Evolutionary conservation across 2,329 filamentous ascomycete species (phyloP), one percentile per base, ranked within the genome.

Genomic region (Pseudogymnoascus sp.): DNA sequence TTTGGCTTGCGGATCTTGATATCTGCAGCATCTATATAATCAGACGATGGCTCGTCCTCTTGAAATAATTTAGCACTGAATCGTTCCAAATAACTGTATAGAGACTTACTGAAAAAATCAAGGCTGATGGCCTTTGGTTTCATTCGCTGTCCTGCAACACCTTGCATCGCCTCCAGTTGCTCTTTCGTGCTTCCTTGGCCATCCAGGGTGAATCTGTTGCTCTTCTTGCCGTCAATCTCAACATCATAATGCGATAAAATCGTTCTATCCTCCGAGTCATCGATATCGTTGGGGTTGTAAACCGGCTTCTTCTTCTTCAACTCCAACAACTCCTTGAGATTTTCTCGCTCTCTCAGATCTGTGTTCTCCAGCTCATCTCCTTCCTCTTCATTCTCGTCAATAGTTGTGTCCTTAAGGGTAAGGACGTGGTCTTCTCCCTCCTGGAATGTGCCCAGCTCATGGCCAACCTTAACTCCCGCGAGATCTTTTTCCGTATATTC

Each of bases 1-100:
- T 96, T 97, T 0, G 91, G 88, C 74, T 96, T 99, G 77, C 92
- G 95, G 66, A 97, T 83, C 75, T 97, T 99, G 71, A 97, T 84
- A 68, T 94, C 88, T 1, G 89, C 90, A 14, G 88, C 78, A 65
- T 96, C 91, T 66, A 95, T 80, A 73, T 99, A 99, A 73, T 99
- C 94, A 16, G 92, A 96, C 14, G 84, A 78, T 1, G 86, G 86
- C 7, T 83, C 80, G 45, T 90, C 85, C 16, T 87, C 83, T 72
- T 81, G 73, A 60, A 79, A 68, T 36, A 25, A 30, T 28, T 22
- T 1, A 28, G 16, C 30, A 49, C 19, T 35, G n/a, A 22, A 71
- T 19, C 28, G 28, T 55, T 55, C 28, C 49, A 28, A 55, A 55
- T 33, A 55, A 5, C 49, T 11, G 49, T 8, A 9, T 11, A 55